A percentile compares a stretch with the other conserved stretches of the same genome.
phyloP scores from a whole-genome alignment of 768 basidiomycete species.

The Lactarius hengduanensis region DNA sequence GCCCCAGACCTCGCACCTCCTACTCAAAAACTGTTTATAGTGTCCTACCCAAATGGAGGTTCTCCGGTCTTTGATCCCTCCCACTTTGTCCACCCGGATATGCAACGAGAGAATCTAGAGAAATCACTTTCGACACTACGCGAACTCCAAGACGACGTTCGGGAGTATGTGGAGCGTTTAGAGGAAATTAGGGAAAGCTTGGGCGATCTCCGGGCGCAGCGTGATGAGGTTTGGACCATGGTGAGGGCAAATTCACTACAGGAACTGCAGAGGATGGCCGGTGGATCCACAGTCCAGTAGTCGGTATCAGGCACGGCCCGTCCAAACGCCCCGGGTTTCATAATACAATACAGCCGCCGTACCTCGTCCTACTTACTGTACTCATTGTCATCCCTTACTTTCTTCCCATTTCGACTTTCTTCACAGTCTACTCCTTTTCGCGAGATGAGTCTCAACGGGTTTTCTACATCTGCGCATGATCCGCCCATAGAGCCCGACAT shows the following conservation, averaged over 20 bases:
- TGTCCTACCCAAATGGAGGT: conserved; percentile 47
- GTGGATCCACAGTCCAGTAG: conserved; percentile 22
- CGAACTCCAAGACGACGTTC: conserved; percentile 82
- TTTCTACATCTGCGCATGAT: conserved; percentile 36
- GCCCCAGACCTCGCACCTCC: conserved; percentile 67
- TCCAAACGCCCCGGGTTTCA: conserved; percentile 13
- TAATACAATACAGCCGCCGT: conserved; percentile 12
- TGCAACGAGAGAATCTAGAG: conserved; percentile 68
- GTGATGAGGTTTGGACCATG: conserved; percentile 72
- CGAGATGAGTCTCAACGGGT: conserved; percentile 20
- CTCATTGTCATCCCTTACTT: background rate
- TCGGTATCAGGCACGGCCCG: background rate
- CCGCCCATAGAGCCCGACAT: conserved; percentile 37
- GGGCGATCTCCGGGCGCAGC: conserved; percentile 69
- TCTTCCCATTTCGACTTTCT: conserved; percentile 1
- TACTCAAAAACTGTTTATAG: conserved; percentile 65
- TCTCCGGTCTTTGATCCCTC: conserved; percentile 54
- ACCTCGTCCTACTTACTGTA: background rate
- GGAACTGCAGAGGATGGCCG: conserved; percentile 69
- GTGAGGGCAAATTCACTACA: conserved; percentile 71
- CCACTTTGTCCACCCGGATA: conserved; percentile 61
- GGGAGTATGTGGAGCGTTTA: conserved; percentile 82
- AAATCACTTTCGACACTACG: conserved; percentile 70
- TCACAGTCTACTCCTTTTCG: conserved; percentile 9
- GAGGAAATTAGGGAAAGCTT: conserved; percentile 81